Evolutionary conservation across 345 rosid genomes (phyloP).

Genomic region (Fremontodendron californicum): DNA sequence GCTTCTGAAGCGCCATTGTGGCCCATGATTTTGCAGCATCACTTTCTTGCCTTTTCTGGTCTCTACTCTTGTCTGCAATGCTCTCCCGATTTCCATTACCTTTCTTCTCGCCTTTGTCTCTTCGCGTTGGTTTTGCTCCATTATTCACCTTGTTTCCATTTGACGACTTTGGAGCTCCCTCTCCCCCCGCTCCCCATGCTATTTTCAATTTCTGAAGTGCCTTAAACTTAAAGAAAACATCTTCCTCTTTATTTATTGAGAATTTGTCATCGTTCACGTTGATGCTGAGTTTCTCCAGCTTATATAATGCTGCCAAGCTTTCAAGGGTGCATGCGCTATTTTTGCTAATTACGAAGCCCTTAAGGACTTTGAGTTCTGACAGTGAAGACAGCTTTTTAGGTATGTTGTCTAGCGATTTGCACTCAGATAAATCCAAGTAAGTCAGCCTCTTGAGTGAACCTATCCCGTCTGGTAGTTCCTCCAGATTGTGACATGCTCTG

Average conservation of each 20-base stretch:
- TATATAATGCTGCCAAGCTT: no score
- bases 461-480: no score
- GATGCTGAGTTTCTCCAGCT: conserved; percentile 41
- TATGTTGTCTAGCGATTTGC: no score
- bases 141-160: neutral
- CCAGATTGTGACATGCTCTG: no score
- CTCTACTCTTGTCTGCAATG: no score
- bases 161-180: neutral
- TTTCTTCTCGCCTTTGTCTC: neutral
- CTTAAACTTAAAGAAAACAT: neutral
- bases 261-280: no score
- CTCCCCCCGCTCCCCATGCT: conserved; percentile 34
- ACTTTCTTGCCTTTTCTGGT: neutral
- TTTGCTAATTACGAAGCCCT: no score
- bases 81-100: neutral
- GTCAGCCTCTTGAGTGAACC: no score
- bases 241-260: neutral
- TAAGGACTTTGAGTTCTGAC: no score
- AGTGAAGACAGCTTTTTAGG: no score
- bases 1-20: neutral
- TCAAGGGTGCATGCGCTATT: no score
- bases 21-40: neutral
- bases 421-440: no score
- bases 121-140: neutral
- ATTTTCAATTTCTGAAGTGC: conserved; percentile 29